These are phyloP conservation scores for Colletotrichum caudatum DNA, from an alignment of 2,329 filamentous ascomycete species.

Conservation along the genomic window DNA sequence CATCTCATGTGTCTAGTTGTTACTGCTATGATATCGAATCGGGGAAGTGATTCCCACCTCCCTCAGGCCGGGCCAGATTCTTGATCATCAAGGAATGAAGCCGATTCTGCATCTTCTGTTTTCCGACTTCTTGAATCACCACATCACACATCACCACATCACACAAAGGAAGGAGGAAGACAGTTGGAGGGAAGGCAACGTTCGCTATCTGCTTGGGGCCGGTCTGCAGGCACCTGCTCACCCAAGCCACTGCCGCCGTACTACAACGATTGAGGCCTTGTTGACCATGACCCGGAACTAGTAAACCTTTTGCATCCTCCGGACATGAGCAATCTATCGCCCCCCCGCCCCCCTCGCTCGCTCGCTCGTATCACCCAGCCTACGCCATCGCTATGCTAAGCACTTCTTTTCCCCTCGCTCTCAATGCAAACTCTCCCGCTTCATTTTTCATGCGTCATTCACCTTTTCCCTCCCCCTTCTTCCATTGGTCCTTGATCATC, in stretches of 20 bases:
- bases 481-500: not conserved
- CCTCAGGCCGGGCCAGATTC: not conserved
- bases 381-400: not conserved
- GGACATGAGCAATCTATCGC: not conserved
- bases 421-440: too few relatives aligned
- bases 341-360: too few relatives aligned
- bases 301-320: slow-evolving; percentile 11
- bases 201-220: slow-evolving; percentile 25
- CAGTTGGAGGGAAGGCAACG: slow-evolving; percentile 22
- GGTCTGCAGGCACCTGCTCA: slow-evolving; percentile 1
- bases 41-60: not conserved
- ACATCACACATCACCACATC: not conserved
- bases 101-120: not conserved
- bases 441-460: not conserved
- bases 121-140: not conserved
- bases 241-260: slow-evolving; percentile 3
- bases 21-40: not conserved
- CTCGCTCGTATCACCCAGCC: not conserved
- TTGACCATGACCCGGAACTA: slow-evolving; percentile 32
- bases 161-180: not conserved
- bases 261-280: slow-evolving; percentile 26
- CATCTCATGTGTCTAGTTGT: too few relatives aligned
- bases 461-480: not conserved
- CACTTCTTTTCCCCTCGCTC: not conserved
- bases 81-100: not conserved